phyloP scores from a whole-genome alignment of 192 early-diverging fungal species.

The Podila clonocystis region DNA sequence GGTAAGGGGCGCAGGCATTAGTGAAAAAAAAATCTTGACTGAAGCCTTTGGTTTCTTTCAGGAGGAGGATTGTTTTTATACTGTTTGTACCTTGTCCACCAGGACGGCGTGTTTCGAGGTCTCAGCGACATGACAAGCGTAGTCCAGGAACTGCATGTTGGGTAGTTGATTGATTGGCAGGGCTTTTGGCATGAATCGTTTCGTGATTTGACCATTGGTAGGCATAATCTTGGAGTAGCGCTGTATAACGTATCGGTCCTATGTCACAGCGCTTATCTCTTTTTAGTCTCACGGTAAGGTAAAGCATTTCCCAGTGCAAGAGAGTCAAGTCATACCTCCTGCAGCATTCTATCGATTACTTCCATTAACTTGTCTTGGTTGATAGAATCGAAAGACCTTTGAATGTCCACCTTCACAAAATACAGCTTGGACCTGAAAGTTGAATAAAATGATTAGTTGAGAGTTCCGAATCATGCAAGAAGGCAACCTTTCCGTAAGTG shows the following conservation, averaged over 20 bases:
- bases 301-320: too few relatives aligned
- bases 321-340: slow-evolving; percentile 51
- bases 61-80: too few relatives aligned
- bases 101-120: slow-evolving; percentile 66
- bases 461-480: not conserved
- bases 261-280: not conserved
- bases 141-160: slow-evolving; percentile 17
- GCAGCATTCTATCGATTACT: slow-evolving; percentile 58
- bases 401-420: slow-evolving; percentile 89
- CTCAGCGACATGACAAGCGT: slow-evolving; percentile 58
- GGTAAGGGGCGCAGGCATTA: not conserved
- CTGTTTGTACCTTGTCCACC: slow-evolving; percentile 65
- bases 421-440: slow-evolving; percentile 57
- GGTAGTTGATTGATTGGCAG: slow-evolving; percentile 8
- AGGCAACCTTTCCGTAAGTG: not conserved
- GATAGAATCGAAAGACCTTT: slow-evolving; percentile 84
- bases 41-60: too few relatives aligned
- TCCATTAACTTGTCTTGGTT: slow-evolving; percentile 72
- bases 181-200: slow-evolving; percentile 24
- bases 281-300: not conserved
- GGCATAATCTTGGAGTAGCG: slow-evolving; percentile 63
- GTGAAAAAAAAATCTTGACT: not conserved
- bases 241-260: slow-evolving; percentile 79
- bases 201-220: slow-evolving; percentile 25
- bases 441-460: too few relatives aligned